Evolutionary conservation across 2,329 filamentous ascomycete genomes (phyloP), one percentile per base, ranked within the genome.

Genomic region (Colletotrichum graminicola): DNA sequence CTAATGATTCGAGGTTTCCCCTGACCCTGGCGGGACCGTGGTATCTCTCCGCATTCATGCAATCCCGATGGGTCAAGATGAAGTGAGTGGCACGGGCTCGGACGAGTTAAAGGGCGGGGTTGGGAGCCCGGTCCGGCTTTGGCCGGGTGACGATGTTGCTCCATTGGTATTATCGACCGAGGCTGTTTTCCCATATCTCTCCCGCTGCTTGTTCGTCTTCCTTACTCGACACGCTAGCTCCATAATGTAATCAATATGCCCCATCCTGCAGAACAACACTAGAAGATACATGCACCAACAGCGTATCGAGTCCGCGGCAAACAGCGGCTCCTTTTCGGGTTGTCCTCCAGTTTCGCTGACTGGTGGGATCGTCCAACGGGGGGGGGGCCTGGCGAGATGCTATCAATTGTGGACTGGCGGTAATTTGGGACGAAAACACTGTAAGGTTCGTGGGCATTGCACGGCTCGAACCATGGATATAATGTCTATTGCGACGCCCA

Each of bases 371-470:
- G 32, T 49, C 68, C 62, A 47, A 60, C 67, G 59, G 29, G 34
- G 34, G 29, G 34, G 34, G 51, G 10, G 11, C 18, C n/a, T 21
- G 39, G n/a, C 45, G 3, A 14, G 29, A 32, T 49, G 59, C 54
- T 71, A 71, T 71, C 69, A 71, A 68, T 68, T 71, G 69, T 68
- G 69, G 59, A 69, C 54, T 54, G 32, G 39, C 47, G 67, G 64
- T 49, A 49, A 67, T 51, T n/a, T n/a, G 21, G 43, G 51, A 54
- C 43, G 34, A 62, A 39, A 67, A 66, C 63, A 39, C 63, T 41
- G 49, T 21, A 71, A 36, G 23, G 54, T 45, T 59, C 26, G 47
- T 41, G 23, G 29, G 7, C 8, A 7, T 45, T 39, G 16, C 26
- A n/a, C 54, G 11, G 54, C 54, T 41, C 7, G n/a, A 57, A 3